A percentile compares a stretch with the other conserved stretches of the same genome.
Evolutionary conservation across 176 grass and related monocot genomes (phyloP).

Genomic region (Microstegium vimineum): DNA sequence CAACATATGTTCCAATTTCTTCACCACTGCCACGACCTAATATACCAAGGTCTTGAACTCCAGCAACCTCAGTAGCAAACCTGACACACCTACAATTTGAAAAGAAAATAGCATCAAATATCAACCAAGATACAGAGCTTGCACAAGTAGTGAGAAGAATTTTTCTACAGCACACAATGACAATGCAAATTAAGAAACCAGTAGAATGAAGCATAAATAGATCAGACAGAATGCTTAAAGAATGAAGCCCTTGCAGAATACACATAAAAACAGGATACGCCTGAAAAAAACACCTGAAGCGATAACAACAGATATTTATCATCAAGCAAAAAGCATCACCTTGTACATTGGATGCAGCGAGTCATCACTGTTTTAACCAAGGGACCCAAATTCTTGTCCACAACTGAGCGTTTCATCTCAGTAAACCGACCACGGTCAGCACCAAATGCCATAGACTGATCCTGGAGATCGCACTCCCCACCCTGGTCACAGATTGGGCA

Average conservation of each 20-base stretch:
- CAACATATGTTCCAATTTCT: slow-evolving; percentile 99
- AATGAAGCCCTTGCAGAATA: neutral
- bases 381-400: slow-evolving; percentile 95
- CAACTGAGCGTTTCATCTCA: slow-evolving; percentile 95
- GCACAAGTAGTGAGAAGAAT: neutral
- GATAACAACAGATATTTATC: neutral
- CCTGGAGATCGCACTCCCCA: slow-evolving; percentile 94
- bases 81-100: slow-evolving; percentile 63
- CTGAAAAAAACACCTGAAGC: neutral
- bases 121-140: neutral
- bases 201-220: neutral
- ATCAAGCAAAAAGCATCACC: slow-evolving; percentile 43
- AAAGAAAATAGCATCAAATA: slow-evolving; percentile 2
- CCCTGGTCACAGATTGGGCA: slow-evolving; percentile 99
- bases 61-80: slow-evolving; percentile 95
- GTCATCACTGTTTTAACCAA: slow-evolving; percentile 99
- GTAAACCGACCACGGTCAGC: slow-evolving; percentile 92
- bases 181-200: slow-evolving; percentile 7
- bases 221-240: neutral
- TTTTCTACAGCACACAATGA: neutral
- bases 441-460: slow-evolving; percentile 99
- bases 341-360: slow-evolving; percentile 99
- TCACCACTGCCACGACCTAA: slow-evolving; percentile 96
- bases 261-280: neutral
- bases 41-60: slow-evolving; percentile 96